Conservation (phyloP, 768 basidiomycete species). For the Tremella fuciformis region DNA sequence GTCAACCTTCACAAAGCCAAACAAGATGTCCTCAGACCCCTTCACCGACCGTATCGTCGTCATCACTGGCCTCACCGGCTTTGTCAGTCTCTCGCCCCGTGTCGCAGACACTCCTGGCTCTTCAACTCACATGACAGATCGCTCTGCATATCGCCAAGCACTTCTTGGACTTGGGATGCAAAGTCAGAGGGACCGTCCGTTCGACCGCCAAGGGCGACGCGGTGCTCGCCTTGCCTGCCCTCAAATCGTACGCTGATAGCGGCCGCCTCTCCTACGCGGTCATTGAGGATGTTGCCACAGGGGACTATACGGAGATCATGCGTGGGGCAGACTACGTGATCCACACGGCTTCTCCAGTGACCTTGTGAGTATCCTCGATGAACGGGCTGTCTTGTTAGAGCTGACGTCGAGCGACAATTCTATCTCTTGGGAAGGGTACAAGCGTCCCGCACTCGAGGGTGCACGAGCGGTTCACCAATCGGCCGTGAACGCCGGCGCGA, state of each 20-base stretch:
- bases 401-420: too few species aligned
- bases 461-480: neutral
- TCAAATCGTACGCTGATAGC: neutral
- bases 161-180: constrained; percentile 9
- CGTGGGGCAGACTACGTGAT: neutral
- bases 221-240: neutral
- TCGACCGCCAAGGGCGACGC: constrained; percentile 8
- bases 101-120: too few species aligned
- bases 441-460: neutral
- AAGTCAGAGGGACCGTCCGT: constrained; percentile 14
- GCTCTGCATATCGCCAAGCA: constrained; percentile 1
- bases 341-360: neutral
- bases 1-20: too few species aligned
- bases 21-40: too few species aligned
- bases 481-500: neutral
- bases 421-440: neutral
- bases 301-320: neutral
- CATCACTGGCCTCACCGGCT: too few species aligned
- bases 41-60: too few species aligned
- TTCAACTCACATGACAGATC: constrained; percentile 1
- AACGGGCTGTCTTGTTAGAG: too few species aligned
- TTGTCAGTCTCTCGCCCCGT: too few species aligned
- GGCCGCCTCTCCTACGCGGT: neutral
- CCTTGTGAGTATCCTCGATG: neutral
- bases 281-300: neutral